Evolutionary conservation across 1,284 basidiomycete genomes (phyloP).

Genomic region (Inonotus obliquus): DNA sequence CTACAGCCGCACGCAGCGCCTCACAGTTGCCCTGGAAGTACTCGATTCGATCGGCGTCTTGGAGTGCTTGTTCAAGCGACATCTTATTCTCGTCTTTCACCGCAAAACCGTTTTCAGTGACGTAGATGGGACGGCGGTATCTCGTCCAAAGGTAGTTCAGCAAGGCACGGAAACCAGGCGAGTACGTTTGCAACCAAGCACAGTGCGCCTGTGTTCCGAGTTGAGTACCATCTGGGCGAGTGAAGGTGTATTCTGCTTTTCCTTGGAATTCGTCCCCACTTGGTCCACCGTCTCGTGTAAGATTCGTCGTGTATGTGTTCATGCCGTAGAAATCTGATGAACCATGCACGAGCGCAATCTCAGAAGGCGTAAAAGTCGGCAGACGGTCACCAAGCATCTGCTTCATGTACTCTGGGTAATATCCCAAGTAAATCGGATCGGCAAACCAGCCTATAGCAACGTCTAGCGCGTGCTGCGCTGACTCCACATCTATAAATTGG

Average conservation of each 20-base stretch:
- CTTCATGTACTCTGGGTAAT: constrained; percentile 62
- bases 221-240: constrained; percentile 57
- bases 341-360: constrained; percentile 57
- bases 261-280: constrained; percentile 58
- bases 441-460: constrained; percentile 65
- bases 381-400: constrained; percentile 60
- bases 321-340: constrained; percentile 70
- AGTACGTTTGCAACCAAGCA: constrained; percentile 60
- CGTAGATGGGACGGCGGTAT: constrained; percentile 65
- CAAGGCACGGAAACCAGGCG: constrained; percentile 56
- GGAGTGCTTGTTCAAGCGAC: constrained; percentile 49
- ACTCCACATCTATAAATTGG: constrained; percentile 44
- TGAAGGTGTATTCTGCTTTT: constrained; percentile 50
- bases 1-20: constrained; percentile 54
- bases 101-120: constrained; percentile 73
- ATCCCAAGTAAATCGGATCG: constrained; percentile 72
- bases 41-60: constrained; percentile 61
- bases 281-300: constrained; percentile 55
- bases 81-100: constrained; percentile 60
- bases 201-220: constrained; percentile 66
- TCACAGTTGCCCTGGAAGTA: constrained; percentile 65
- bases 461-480: constrained; percentile 62
- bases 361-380: constrained; percentile 59
- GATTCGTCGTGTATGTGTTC: constrained; percentile 72
- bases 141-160: constrained; percentile 70